Base-by-base conservation (phyloP, 23 red algal species). In the Agarophyton chilense region DNA sequence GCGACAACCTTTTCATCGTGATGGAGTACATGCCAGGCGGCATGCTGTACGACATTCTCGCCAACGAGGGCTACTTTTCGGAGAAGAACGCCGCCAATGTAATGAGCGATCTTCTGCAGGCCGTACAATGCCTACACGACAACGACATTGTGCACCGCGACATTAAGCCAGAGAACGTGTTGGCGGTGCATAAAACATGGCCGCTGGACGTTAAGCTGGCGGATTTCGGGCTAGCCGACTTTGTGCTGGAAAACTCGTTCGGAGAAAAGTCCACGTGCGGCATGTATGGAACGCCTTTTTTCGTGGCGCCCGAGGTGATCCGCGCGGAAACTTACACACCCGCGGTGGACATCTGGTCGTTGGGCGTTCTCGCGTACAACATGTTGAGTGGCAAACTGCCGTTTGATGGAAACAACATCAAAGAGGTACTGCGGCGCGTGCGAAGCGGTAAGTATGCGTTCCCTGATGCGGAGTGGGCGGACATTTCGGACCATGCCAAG, bases 231-330 rank as follows among this genome's bases (percentile, higher is more conserved):
- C 72, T 99, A 25, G 93, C 93, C 26, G 95, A 89, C 40, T 90
- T 92, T 78, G 86, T 97, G 35, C 63, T 95, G 77, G 93, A 95
- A 66, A 93, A 88, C 54, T 82, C 68, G 18, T 96, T 93, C 73
- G 84, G 89, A 28, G 89, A 92, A 50, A 96, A 96, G 79, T 90
- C 81, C 62, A 88, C 89, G 3, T 76, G 81, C 50, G 86, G 90
- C 63, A 99, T 96, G 90, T 93, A 92, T 52, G 97, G 97, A 7
- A 99, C 97, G 34, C 91, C 94, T 28, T 92, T 92, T 72, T 99
- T 95, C 71, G 90, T 99, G 29, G 97, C 97, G 63, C 97, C 97
- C 29, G 97, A 99, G 68, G 93, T 99, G 10, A 83, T 99, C 42
- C 77, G 87, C 26, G 91, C 74, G 42, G 78, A 94, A 22, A 84